Evolutionary conservation across 2,329 filamentous ascomycete species (phyloP).

Genomic region (Aspergillus aculeatinus): DNA sequence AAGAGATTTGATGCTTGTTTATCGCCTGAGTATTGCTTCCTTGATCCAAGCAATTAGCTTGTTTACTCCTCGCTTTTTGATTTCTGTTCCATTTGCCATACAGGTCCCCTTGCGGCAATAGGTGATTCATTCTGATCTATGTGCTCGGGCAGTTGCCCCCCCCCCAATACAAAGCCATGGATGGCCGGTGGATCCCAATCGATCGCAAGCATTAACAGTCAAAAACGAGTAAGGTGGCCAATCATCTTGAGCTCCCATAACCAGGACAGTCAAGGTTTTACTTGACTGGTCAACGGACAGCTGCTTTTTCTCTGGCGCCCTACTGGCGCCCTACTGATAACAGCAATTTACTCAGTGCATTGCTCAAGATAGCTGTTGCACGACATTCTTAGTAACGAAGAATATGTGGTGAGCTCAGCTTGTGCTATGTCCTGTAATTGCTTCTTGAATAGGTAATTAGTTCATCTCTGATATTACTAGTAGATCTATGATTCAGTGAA

Average conservation of each 20-base stretch:
- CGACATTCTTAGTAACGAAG: neutral
- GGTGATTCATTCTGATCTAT: no score
- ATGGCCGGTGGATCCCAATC: neutral
- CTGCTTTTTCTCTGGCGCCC: neutral
- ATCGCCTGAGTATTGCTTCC: no score
- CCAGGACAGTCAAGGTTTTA: neutral
- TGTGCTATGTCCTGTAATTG: no score
- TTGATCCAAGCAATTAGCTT: no score
- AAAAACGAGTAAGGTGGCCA: neutral
- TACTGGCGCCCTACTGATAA: neutral
- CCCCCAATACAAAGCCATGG: neutral
- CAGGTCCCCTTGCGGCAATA: no score
- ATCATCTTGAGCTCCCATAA: neutral
- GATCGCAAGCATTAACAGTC: neutral
- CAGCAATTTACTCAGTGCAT: neutral
- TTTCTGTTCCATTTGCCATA: no score
- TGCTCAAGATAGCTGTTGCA: neutral
- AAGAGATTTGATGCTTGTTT: no score
- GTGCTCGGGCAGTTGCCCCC: neutral
- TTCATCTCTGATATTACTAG: no score
- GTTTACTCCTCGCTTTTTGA: no score
- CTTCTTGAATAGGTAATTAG: no score
- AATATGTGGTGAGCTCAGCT: neutral
- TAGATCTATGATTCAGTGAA: no score
- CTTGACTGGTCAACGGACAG: neutral